Conservation (phyloP, 2,329 filamentous ascomycete genomes). For the Calonectria pseudoturangicola region DNA sequence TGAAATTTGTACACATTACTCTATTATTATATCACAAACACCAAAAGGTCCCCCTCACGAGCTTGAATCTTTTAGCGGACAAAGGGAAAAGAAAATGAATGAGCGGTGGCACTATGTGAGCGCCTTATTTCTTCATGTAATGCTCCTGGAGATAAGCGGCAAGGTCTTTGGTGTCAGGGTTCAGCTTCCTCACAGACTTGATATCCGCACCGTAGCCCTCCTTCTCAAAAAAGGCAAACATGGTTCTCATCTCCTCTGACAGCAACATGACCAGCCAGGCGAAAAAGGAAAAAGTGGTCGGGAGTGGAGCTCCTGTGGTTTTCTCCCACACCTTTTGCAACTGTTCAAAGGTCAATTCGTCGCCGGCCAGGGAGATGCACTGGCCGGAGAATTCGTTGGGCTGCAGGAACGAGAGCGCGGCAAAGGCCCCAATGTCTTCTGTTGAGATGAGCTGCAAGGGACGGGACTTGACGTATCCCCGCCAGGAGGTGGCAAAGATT, state of each 20-base stretch:
- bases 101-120: too few relatives aligned
- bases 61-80: too few relatives aligned
- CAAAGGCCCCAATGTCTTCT: conserved; percentile 63
- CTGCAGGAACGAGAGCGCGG: conserved; percentile 60
- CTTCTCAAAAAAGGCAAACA: conserved; percentile 62
- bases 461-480: conserved; percentile 55
- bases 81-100: too few relatives aligned
- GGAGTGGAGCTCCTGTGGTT: conserved; percentile 55
- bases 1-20: too few relatives aligned
- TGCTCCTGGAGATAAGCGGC: not conserved
- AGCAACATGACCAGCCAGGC: conserved; percentile 53
- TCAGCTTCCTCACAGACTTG: conserved; percentile 14
- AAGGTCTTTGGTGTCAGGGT: conserved; percentile 29
- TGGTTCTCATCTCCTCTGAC: conserved; percentile 57
- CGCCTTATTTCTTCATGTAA: not conserved
- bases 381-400: conserved; percentile 56
- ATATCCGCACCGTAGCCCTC: conserved; percentile 62
- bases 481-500: conserved; percentile 58
- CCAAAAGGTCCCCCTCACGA: too few relatives aligned
- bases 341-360: conserved; percentile 61
- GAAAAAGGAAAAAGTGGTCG: conserved; percentile 56
- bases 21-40: too few relatives aligned
- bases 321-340: conserved; percentile 57
- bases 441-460: conserved; percentile 43
- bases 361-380: conserved; percentile 62